Base-by-base conservation (phyloP, 2,329 filamentous ascomycete species). In the Corynespora cassiicola region DNA sequence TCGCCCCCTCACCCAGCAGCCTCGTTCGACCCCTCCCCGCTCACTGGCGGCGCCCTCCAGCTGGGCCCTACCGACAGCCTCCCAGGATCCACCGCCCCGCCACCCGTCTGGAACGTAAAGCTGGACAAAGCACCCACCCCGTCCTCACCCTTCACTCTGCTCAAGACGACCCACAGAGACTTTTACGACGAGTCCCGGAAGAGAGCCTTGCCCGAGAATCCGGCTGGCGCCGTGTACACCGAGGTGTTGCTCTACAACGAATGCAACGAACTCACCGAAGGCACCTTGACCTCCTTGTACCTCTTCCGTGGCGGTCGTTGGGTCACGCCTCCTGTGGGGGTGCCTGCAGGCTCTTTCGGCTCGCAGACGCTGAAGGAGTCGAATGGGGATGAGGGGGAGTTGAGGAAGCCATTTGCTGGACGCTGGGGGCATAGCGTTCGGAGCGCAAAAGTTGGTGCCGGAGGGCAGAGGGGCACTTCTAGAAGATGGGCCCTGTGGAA, bases 381-480 rank as follows among this genome's bases (percentile, higher is more conserved):
- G 4, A 36, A 50, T 14, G 37, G 37, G 2, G 65, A 68, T 36
- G 66, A 69, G 24, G 66, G 65, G 1, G 65, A 69, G 38, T 25
- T 67, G 10, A 36, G 65, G 17, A 54, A 39, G 26, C 62, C 66
- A 11, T 70, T 70, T 48, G 50, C 60, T 0, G 66, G 66, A 2
- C 52, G 66, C 5, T 70, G 66, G 66, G 66, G 66, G 0, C 66
- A 70, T 39, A 63, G 58, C 23, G 51, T 69, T 3, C 31, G 66
- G 28, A 68, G 64, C 36, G 52, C 56, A 5, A 68, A 63, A 36
- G 63, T 88, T n/a, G 79, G 77, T 2, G 85, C 82, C 42, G 92
- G 92, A 26, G 91, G 91, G 0, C 89, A 95, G 62, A 78, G 85
- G 36, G 91, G 91, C 1, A 94, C 88, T 6, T 89, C 87, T 5